These are phyloP conservation scores for Aspergillus kassunensis DNA, from an alignment of 495 filamentous ascomycete genomes.

Conservation along the genomic window DNA sequence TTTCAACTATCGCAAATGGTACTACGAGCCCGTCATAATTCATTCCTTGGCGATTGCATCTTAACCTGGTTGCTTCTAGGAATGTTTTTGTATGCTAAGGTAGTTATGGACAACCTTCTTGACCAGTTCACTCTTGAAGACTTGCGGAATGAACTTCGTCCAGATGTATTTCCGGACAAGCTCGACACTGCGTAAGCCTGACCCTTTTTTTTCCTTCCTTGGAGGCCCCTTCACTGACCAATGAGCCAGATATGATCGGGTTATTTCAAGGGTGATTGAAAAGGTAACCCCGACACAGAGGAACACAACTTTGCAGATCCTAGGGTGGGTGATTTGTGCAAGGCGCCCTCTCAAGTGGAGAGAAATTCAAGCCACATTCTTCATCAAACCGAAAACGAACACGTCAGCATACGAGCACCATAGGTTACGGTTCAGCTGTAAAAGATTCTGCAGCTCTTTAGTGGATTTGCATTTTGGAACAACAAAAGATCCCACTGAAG, in stretches of 20 bases:
- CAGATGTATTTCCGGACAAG: too few species aligned
- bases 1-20: too few species aligned
- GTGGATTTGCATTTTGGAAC: neutral
- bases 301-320: neutral
- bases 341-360: neutral
- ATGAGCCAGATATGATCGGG: neutral
- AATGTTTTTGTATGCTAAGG: too few species aligned
- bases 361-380: slow-evolving; percentile 1
- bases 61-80: too few species aligned
- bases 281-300: neutral
- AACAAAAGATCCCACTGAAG: neutral
- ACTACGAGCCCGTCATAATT: too few species aligned
- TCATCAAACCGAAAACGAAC: neutral
- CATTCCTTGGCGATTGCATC: too few species aligned
- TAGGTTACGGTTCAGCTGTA: neutral
- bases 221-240: too few species aligned
- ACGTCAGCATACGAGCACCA: neutral
- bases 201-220: too few species aligned
- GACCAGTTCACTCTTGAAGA: too few species aligned
- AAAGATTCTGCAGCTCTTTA: neutral
- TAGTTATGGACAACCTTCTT: too few species aligned
- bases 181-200: too few species aligned
- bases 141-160: too few species aligned
- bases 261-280: neutral
- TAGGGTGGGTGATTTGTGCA: neutral